Conservation (phyloP, 306 rosid genomes). For the Lathyrus tuberosus region DNA sequence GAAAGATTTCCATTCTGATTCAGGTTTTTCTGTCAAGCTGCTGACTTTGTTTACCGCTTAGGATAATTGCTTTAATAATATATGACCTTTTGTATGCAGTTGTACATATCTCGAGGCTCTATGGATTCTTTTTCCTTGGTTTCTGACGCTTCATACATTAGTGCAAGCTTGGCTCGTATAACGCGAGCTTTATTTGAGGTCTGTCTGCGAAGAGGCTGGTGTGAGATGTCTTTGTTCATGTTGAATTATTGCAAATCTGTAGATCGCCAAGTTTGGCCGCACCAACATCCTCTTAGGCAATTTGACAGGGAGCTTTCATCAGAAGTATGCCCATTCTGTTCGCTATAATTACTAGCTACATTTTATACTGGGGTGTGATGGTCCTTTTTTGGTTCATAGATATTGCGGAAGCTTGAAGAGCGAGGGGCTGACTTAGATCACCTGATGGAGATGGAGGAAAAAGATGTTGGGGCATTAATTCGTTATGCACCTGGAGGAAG, state of each 20-base stretch:
- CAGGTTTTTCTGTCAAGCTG: conserved; percentile 61
- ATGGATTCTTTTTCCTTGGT: conserved; percentile 83
- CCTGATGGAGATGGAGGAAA: conserved; percentile 89
- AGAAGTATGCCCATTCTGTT: conserved; percentile 62
- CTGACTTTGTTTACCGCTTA: conserved; percentile 28
- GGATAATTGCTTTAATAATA: conserved; percentile 34
- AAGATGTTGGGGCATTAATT: conserved; percentile 88
- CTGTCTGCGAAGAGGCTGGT: conserved; percentile 92
- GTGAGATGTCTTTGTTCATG: conserved; percentile 90
- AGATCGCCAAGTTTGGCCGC: conserved; percentile 97
- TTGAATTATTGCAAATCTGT: conserved; percentile 98
- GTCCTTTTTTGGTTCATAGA: conserved; percentile 51
- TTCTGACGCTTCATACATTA: conserved; percentile 94
- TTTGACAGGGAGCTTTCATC: conserved; percentile 83
- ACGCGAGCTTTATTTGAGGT: conserved; percentile 92
- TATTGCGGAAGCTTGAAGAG: conserved; percentile 82
- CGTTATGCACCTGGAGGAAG: conserved; percentile 91
- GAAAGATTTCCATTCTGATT: conserved; percentile 91
- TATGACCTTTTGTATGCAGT: conserved; percentile 56
- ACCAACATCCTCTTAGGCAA: conserved; percentile 92
- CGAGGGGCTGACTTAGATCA: conserved; percentile 85
- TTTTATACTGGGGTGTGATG: conserved; percentile 35
- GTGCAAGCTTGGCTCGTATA: conserved; percentile 98
- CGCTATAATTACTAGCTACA: conserved; percentile 30
- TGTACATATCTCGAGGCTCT: conserved; percentile 91